These are phyloP conservation scores for Miscanthus sacchariflorus DNA, from an alignment of 202 grass and related monocot species.

Conservation along the genomic window DNA sequence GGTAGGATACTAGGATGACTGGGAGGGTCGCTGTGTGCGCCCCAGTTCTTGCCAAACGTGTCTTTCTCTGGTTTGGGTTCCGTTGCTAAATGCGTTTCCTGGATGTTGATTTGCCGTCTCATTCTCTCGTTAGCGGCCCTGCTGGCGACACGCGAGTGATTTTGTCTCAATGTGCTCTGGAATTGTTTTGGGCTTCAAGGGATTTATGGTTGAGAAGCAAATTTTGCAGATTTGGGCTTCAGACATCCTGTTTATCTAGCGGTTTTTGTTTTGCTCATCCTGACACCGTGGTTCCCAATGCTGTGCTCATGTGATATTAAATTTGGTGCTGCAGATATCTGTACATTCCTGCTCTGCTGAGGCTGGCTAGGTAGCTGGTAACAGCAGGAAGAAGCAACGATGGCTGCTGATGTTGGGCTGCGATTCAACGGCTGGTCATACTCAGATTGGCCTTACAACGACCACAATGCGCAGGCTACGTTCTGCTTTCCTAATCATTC, in stretches of 20 bases:
- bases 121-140: neutral
- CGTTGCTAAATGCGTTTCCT: neutral
- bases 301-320: neutral
- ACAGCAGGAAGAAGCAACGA: slow-evolving; percentile 14
- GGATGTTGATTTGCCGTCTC: neutral
- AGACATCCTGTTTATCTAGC: neutral
- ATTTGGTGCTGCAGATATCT: slow-evolving; percentile 40
- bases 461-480: slow-evolving; percentile 32
- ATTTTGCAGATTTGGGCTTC: neutral
- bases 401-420: slow-evolving; percentile 61
- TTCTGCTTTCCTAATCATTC: slow-evolving; percentile 7
- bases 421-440: slow-evolving; percentile 49
- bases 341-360: slow-evolving; percentile 19
- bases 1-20: neutral
- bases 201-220: neutral
- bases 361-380: slow-evolving; percentile 12
- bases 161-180: neutral
- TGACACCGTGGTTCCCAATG: neutral
- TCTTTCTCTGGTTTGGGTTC: neutral
- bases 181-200: neutral
- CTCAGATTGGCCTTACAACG: slow-evolving; percentile 44
- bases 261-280: neutral
- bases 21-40: neutral
- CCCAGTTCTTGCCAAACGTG: neutral
- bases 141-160: neutral